A percentile compares a stretch with the other conserved stretches of the same genome.
Conservation (phyloP, 352 stramenopile species). For the Phytophthora europaea region DNA sequence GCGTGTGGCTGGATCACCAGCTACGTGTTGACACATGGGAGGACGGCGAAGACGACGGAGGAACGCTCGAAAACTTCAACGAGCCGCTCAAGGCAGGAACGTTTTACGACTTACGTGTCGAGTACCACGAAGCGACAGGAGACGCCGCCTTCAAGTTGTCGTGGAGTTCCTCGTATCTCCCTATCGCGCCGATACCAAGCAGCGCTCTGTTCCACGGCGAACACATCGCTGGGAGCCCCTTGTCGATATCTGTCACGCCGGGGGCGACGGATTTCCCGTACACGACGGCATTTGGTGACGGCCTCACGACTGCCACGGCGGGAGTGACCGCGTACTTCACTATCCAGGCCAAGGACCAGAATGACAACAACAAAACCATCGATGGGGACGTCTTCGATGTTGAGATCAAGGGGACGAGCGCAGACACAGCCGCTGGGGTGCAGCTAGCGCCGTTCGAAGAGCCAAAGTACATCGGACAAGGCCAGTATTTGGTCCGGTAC, state of each 20-base stretch:
- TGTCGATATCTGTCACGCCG: constrained; percentile 88
- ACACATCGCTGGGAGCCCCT: constrained; percentile 96
- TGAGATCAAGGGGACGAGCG: constrained; percentile 46
- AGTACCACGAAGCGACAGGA: constrained; percentile 96
- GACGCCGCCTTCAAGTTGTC: constrained; percentile 87
- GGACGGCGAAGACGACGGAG: constrained; percentile 40
- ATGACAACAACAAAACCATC: constrained; percentile 93
- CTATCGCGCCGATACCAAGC: constrained; percentile 86
- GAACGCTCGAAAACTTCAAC: constrained; percentile 76
- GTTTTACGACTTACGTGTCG: constrained; percentile 95
- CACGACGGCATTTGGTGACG: constrained; percentile 91
- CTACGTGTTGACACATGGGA: constrained; percentile 95
- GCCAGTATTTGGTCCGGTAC: constrained; percentile 94
- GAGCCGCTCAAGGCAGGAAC: constrained; percentile 67
- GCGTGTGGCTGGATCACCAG: constrained; percentile 94
- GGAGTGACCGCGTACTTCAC: constrained; percentile 92
- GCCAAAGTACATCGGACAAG: constrained; percentile 91
- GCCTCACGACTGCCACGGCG: constrained; percentile 77
- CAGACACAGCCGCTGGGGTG: constrained; percentile 22
- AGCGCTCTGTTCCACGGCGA: constrained; percentile 87
- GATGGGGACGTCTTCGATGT: constrained; percentile 86
- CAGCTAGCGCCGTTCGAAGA: constrained; percentile 69
- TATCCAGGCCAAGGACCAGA: constrained; percentile 95
- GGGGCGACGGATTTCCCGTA: constrained; percentile 96
- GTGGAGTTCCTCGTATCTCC: constrained; percentile 94